Evolutionary conservation across 345 rosid genomes (phyloP).

Genomic region (Aquilaria sinensis): DNA sequence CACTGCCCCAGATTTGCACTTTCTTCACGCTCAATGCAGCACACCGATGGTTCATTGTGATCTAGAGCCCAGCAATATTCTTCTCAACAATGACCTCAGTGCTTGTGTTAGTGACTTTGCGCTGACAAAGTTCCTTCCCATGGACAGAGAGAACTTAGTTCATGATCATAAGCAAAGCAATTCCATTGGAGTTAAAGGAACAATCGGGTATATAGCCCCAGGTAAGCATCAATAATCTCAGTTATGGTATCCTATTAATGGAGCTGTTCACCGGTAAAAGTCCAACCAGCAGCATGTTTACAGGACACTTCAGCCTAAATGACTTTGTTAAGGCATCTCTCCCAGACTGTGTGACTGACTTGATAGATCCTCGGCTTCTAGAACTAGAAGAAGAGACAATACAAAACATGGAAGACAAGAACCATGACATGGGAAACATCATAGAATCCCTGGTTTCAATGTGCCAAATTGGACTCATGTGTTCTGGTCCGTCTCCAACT

Average conservation of each 20-base stretch:
- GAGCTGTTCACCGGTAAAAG: slow-evolving; percentile 22
- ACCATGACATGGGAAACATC: slow-evolving; percentile 3
- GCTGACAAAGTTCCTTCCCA: background rate
- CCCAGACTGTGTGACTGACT: slow-evolving; percentile 7
- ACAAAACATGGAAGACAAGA: background rate
- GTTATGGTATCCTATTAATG: slow-evolving; percentile 25
- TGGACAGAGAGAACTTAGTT: background rate
- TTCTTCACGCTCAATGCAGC: slow-evolving; percentile 15
- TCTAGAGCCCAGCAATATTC: slow-evolving; percentile 15
- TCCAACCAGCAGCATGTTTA: slow-evolving; percentile 21
- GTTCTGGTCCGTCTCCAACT: slow-evolving; percentile 14
- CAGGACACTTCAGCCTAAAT: slow-evolving; percentile 17
- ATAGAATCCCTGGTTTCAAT: slow-evolving; percentile 7
- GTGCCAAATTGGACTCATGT: slow-evolving; percentile 20
- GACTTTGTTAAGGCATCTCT: slow-evolving; percentile 14
- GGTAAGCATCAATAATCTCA: slow-evolving; percentile 13
- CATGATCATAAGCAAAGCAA: background rate
- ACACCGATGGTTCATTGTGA: slow-evolving; percentile 21
- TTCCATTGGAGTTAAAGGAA: slow-evolving; percentile 15
- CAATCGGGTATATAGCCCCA: slow-evolving; percentile 24
- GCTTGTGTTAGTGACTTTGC: slow-evolving; percentile 10
- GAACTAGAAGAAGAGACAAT: background rate
- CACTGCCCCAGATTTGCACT: slow-evolving; percentile 10
- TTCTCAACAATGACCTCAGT: slow-evolving; percentile 10
- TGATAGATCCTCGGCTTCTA: slow-evolving; percentile 16